Percentiles rank a stretch among this genome's conserved stretches.
Conservation (phyloP, 2,329 filamentous ascomycete species). For the Arthrobotrys sinensis region DNA sequence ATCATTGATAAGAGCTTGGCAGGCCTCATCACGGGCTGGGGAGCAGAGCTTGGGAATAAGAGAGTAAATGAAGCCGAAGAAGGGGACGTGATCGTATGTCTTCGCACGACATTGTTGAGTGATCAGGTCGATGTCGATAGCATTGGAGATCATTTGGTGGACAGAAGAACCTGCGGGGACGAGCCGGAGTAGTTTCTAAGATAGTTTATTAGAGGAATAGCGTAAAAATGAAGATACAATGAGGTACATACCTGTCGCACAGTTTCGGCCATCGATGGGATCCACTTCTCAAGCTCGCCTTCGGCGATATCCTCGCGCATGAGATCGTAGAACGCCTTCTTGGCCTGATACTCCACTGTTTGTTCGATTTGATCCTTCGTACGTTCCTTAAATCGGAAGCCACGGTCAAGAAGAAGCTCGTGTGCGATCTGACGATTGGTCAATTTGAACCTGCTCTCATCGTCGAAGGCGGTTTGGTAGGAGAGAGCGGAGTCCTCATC, state of each 20-base stretch:
- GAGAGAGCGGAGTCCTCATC: constrained; percentile 60
- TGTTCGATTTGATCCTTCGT: constrained; percentile 74
- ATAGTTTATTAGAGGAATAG: constrained; percentile 8
- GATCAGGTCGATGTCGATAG: constrained; percentile 81
- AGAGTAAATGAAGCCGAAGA: constrained; percentile 82
- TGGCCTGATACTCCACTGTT: constrained; percentile 73
- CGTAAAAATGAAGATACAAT: neutral
- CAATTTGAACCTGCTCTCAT: constrained; percentile 50
- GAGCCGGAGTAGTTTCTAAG: constrained; percentile 78
- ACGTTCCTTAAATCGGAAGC: constrained; percentile 77
- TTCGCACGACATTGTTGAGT: constrained; percentile 78
- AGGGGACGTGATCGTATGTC: constrained; percentile 84
- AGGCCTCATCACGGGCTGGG: constrained; percentile 82
- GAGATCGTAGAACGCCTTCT: constrained; percentile 73
- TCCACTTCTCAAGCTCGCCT: constrained; percentile 68
- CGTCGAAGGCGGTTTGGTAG: constrained; percentile 52
- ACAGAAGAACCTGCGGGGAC: constrained; percentile 80
- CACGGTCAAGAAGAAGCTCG: constrained; percentile 83
- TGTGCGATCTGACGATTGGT: constrained; percentile 81
- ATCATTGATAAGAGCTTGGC: constrained; percentile 78
- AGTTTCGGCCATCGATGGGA: constrained; percentile 63
- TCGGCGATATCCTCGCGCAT: constrained; percentile 77
- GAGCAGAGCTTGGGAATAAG: constrained; percentile 85
- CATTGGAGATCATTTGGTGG: constrained; percentile 81
- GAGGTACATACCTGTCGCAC: constrained; percentile 60